Percentiles rank a stretch among this genome's conserved stretches.
Conservation (phyloP, 2,329 filamentous ascomycete species). For the Xylariaceae sp. region DNA sequence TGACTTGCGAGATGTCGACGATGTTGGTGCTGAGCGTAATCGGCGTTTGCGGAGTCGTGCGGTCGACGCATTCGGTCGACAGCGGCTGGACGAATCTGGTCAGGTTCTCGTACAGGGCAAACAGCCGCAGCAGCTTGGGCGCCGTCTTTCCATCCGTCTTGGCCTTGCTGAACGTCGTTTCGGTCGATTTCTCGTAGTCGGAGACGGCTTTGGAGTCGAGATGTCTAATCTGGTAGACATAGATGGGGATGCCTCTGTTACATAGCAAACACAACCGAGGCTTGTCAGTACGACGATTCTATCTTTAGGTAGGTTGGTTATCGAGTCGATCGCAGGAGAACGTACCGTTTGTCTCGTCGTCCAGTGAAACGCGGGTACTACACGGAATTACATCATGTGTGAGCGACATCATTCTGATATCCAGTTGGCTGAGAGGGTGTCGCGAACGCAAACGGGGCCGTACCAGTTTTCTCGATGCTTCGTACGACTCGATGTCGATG, state of each 20-base stretch:
- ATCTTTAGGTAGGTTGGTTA: too few relatives aligned
- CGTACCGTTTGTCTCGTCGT: constrained; percentile 64
- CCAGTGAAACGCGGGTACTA: constrained; percentile 95
- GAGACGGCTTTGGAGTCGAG: constrained; percentile 77
- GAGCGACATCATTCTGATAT: constrained; percentile 13
- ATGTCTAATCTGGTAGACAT: constrained; percentile 80
- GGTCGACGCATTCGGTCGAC: constrained; percentile 67
- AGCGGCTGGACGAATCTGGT: constrained; percentile 82
- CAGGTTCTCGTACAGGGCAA: constrained; percentile 90
- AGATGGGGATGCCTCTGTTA: constrained; percentile 80
- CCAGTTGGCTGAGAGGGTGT: not conserved
- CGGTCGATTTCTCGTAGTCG: constrained; percentile 64
- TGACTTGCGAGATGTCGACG: constrained; percentile 83
- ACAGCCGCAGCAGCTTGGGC: constrained; percentile 74
- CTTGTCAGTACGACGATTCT: constrained; percentile 3
- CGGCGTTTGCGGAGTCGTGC: constrained; percentile 71
- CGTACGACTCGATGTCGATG: constrained; percentile 80
- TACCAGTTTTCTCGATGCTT: constrained; percentile 71
- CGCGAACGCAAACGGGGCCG: not conserved
- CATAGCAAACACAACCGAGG: not conserved
- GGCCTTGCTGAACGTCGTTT: constrained; percentile 50
- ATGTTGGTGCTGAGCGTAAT: constrained; percentile 93
- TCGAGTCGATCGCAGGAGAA: not conserved
- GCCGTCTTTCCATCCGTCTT: constrained; percentile 62
- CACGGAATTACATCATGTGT: constrained; percentile 13